Base-by-base conservation (phyloP, 2,329 filamentous ascomycete species). In the Fusarium illudens region DNA sequence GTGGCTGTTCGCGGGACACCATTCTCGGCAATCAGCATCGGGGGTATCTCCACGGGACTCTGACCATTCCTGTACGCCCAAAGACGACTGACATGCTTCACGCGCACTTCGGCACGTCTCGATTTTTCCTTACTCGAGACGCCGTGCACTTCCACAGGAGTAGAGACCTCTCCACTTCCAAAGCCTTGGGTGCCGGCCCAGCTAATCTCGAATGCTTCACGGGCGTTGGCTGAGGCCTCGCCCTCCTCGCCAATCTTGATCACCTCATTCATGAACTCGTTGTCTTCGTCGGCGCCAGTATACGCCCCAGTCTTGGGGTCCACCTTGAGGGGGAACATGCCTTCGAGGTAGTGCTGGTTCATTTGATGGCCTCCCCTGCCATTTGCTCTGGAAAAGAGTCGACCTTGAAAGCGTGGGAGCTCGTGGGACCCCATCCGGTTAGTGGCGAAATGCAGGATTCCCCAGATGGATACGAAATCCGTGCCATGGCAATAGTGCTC, bases 401-500 rank as follows among this genome's bases (percentile, higher is more conserved):
- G 81, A 10, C 87, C 87, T 36, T 89, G 82, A 73, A 90, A 90
- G 42, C 88, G 84, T 52, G 88, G 87, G 64, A 89, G 83, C 44
- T 82, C 77, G 20, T 75, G 78, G 1, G 76, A 78, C 17, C 71
- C 73, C 74, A 79, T 76, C 13, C 60, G 67, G 53, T 85, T 84
- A 27, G 79, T 83, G 2, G 84, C 82, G 73, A 92, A 93, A 75
- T 92, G 86, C 33, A 95, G 81, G 6, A 94, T 87, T 2, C 92
- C 92, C 84, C 90, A 92, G 10, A 89, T 80, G 4, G 91, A 86
- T 3, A 95, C 91, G 68, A 93, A 92, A 71, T 96, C 92, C 15
- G 83, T 85, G 9, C 84, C 85, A 74, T 94, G 91, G 3, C 89
- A 90, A 73, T 94, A 96, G 77, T 96, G 92, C 78, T 96, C 92